Conservation (phyloP, 352 stramenopile species). For the Blastocystis sp. region DNA sequence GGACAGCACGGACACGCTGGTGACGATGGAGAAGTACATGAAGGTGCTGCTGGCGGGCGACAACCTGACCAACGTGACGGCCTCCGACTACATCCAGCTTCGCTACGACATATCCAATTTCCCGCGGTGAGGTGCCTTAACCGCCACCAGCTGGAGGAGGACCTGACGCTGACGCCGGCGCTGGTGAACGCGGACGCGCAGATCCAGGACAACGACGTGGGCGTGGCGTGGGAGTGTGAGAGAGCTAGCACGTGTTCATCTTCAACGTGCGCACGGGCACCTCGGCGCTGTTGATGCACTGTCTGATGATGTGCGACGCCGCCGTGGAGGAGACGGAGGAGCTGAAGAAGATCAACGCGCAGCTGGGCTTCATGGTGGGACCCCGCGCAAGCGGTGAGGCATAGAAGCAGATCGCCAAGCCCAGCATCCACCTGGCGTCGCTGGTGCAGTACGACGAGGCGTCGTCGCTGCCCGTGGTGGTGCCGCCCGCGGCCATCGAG, state of each 20-base stretch:
- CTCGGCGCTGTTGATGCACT: background rate
- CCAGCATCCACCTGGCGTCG: background rate
- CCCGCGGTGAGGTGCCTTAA: background rate
- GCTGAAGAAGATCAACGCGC: background rate
- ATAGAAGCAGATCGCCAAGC: background rate
- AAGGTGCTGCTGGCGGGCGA: background rate
- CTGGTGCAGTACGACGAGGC: conserved; percentile 29
- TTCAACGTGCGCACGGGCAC: conserved; percentile 21
- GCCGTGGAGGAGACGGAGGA: background rate
- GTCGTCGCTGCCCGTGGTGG: background rate
- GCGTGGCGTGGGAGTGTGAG: too few species aligned
- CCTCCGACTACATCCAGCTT: conserved; percentile 28
- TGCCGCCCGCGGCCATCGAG: background rate
- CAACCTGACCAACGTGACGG: background rate
- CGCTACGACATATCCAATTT: conserved; percentile 41
- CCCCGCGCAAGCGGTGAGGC: background rate
- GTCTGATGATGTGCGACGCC: background rate
- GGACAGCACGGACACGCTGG: background rate
- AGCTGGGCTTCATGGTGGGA: background rate
- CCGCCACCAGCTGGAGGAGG: background rate
- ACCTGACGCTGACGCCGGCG: background rate
- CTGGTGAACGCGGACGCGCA: background rate
- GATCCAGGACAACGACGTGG: conserved; percentile 16
- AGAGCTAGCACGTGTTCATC: conserved; percentile 33
- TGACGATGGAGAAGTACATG: conserved; percentile 7